Percentiles rank a stretch among this genome's conserved stretches.
These are phyloP conservation scores for Begonia masoniana DNA, from an alignment of 306 rosid species.

Conservation along the genomic window DNA sequence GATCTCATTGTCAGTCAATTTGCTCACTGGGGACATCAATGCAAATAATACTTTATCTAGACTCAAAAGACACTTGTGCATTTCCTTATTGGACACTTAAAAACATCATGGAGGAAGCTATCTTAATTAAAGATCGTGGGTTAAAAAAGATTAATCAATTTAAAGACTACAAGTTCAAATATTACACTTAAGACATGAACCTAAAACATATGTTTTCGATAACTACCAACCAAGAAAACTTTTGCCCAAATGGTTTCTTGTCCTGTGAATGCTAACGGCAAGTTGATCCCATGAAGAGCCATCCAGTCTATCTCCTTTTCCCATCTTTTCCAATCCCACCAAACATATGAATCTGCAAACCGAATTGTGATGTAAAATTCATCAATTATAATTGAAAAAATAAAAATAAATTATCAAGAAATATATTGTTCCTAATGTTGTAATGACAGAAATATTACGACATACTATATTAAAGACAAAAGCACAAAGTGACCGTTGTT, in stretches of 20 bases:
- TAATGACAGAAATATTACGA: too few relatives aligned
- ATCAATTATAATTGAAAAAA: neutral
- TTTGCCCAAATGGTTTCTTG: conserved; percentile 93
- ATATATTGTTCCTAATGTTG: neutral
- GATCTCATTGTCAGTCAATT: too few relatives aligned
- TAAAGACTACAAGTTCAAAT: too few relatives aligned
- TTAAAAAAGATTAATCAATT: too few relatives aligned
- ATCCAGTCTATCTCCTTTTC: conserved; percentile 97
- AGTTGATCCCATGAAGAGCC: conserved; percentile 96
- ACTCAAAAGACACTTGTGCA: too few relatives aligned
- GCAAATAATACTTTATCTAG: too few relatives aligned
- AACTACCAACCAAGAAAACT: conserved; percentile 55
- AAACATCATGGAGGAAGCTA: too few relatives aligned
- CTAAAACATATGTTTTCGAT: conserved; percentile 1
- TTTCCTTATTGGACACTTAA: too few relatives aligned
- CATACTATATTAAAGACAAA: too few relatives aligned
- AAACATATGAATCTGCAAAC: conserved; percentile 75
- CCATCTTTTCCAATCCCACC: conserved; percentile 99
- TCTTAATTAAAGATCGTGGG: too few relatives aligned
- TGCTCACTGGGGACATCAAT: too few relatives aligned
- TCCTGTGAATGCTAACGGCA: conserved; percentile 90
- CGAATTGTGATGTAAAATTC: neutral
- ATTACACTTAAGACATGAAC: neutral
- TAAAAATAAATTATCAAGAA: neutral
- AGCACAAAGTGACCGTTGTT: too few relatives aligned